Conservation (phyloP, 768 basidiomycete genomes). For the Lyophyllum semitale region DNA sequence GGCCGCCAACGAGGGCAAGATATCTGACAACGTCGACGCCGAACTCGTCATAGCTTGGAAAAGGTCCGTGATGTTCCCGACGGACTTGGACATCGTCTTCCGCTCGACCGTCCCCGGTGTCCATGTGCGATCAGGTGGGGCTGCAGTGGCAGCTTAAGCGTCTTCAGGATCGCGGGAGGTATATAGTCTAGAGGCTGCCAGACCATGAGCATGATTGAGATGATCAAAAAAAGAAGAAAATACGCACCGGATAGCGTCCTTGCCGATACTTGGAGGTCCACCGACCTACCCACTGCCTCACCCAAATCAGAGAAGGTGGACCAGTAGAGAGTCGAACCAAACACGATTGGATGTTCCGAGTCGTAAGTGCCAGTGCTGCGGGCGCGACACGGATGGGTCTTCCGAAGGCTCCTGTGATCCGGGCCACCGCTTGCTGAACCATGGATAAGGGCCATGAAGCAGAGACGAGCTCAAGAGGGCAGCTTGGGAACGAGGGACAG, state of each 20-base stretch:
- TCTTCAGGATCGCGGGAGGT: slow-evolving; percentile 86
- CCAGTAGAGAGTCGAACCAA: slow-evolving; percentile 89
- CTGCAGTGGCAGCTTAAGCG: slow-evolving; percentile 38
- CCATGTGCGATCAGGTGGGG: slow-evolving; percentile 50
- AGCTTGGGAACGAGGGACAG: too few relatives aligned
- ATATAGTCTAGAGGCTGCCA: slow-evolving; percentile 81
- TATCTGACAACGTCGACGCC: slow-evolving; percentile 81
- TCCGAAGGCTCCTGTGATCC: slow-evolving; percentile 44
- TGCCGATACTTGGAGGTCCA: slow-evolving; percentile 86
- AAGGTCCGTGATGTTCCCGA: slow-evolving; percentile 87
- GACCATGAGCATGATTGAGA: slow-evolving; percentile 1
- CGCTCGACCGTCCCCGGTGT: slow-evolving; percentile 86
- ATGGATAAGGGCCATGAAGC: too few relatives aligned
- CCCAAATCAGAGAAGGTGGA: slow-evolving; percentile 81
- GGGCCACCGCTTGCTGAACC: too few relatives aligned
- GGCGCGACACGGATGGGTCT: slow-evolving; percentile 86
- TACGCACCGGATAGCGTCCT: slow-evolving; percentile 82
- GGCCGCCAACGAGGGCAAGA: slow-evolving; percentile 76
- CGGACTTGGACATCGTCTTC: slow-evolving; percentile 88
- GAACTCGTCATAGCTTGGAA: slow-evolving; percentile 65
- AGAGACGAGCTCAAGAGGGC: too few relatives aligned
- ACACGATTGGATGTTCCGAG: slow-evolving; percentile 86
- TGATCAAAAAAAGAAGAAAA: neutral
- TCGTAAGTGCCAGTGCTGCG: slow-evolving; percentile 69
- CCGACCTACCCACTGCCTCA: slow-evolving; percentile 73